These are phyloP conservation scores for Cercospora sp. DNA, from an alignment of 2,329 filamentous ascomycete genomes.

Conservation along the genomic window DNA sequence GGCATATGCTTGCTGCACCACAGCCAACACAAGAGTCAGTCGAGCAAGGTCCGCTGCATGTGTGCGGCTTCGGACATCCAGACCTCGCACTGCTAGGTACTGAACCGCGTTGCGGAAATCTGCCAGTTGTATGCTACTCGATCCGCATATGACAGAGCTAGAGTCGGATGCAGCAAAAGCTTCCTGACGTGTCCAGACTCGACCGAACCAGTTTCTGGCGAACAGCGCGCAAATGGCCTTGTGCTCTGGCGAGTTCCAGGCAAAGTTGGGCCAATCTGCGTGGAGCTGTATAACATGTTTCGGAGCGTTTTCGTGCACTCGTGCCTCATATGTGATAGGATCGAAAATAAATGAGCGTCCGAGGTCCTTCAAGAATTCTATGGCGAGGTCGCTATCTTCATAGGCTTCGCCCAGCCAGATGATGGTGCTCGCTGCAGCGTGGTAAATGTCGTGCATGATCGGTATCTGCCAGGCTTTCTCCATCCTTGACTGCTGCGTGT, in stretches of 20 bases:
- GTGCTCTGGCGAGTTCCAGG: background rate
- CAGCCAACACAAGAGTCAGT: background rate
- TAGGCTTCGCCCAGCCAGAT: constrained; percentile 9
- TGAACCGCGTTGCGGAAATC: constrained; percentile 17
- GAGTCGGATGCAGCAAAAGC: background rate
- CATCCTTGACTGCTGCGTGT: background rate
- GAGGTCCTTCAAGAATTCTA: background rate
- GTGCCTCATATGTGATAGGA: background rate
- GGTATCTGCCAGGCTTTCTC: constrained; percentile 6
- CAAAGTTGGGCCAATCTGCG: background rate
- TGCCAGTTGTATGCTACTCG: background rate
- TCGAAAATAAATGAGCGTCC: background rate
- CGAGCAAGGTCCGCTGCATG: background rate
- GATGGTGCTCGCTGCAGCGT: background rate
- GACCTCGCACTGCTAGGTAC: constrained; percentile 5
- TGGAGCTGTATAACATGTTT: background rate
- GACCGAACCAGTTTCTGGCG: background rate
- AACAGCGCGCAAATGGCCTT: background rate
- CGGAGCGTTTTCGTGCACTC: background rate
- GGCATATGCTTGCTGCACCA: constrained; percentile 7
- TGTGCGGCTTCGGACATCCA: constrained; percentile 3
- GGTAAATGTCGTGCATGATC: constrained; percentile 12
- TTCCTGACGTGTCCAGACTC: background rate
- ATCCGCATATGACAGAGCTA: background rate
- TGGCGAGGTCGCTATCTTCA: background rate